These are phyloP conservation scores for Psilocybe mexicana DNA, from an alignment of 1,284 basidiomycete genomes.

Conservation along the genomic window DNA sequence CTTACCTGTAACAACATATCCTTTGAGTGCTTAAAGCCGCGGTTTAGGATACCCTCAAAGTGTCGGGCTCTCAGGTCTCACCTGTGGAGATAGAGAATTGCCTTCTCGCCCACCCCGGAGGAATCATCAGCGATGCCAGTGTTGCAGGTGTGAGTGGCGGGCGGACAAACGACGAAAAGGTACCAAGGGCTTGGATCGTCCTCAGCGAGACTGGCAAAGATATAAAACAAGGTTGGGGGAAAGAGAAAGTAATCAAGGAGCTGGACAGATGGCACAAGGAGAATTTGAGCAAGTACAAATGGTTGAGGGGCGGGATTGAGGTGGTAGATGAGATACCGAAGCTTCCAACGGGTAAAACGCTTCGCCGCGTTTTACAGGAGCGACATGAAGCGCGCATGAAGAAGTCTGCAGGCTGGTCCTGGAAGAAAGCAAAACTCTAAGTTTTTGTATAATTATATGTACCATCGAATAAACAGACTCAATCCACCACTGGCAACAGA, in stretches of 20 bases:
- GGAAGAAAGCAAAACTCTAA: slow-evolving; percentile 7
- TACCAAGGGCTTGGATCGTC: slow-evolving; percentile 76
- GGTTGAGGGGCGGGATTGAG: slow-evolving; percentile 68
- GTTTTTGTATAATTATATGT: too few relatives aligned
- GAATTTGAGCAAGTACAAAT: slow-evolving; percentile 69
- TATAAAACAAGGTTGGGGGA: slow-evolving; percentile 39
- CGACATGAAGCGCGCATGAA: slow-evolving; percentile 43
- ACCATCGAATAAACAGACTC: too few relatives aligned
- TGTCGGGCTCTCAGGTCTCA: slow-evolving; percentile 74
- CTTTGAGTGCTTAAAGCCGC: not conserved
- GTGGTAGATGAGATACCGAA: slow-evolving; percentile 72
- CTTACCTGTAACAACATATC: not conserved
- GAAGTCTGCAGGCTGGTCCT: slow-evolving; percentile 10
- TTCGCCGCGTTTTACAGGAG: slow-evolving; percentile 60
- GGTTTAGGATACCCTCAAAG: slow-evolving; percentile 67
- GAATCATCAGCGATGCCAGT: slow-evolving; percentile 57
- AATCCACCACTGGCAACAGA: too few relatives aligned
- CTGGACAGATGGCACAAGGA: slow-evolving; percentile 61
- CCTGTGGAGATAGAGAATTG: slow-evolving; percentile 72
- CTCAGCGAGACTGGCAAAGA: slow-evolving; percentile 48
- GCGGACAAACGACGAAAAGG: slow-evolving; percentile 64
- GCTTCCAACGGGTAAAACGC: slow-evolving; percentile 66
- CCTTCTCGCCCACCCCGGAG: slow-evolving; percentile 57
- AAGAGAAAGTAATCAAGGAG: slow-evolving; percentile 39
- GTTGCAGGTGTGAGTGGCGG: slow-evolving; percentile 74